Percentiles rank a stretch among this genome's conserved stretches.
Conservation (phyloP, 2,329 filamentous ascomycete species). For the Cercospora sesami region DNA sequence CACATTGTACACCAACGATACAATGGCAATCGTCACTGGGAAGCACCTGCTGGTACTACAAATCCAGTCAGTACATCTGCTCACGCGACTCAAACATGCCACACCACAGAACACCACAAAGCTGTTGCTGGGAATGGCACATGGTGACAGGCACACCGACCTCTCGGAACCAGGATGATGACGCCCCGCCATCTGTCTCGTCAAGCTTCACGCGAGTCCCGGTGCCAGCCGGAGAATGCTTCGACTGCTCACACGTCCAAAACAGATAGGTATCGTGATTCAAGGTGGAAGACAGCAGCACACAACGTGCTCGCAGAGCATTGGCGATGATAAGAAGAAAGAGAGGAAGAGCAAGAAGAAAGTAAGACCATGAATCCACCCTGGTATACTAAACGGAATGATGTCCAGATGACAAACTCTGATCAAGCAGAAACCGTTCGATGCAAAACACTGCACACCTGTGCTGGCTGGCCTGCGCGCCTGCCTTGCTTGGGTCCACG, state of each 20-base stretch:
- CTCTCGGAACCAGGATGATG: conserved; percentile 9
- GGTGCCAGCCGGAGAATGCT: conserved; percentile 1
- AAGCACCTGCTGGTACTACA: conserved; percentile 19
- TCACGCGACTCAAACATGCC: neutral
- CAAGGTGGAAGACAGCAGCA: neutral
- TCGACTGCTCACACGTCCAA: neutral
- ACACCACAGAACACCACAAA: neutral
- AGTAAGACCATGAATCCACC: neutral
- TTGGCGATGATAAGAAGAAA: neutral
- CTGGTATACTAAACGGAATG: neutral
- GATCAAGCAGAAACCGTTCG: neutral
- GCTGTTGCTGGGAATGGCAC: neutral
- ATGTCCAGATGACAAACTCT: conserved; percentile 7
- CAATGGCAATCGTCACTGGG: conserved; percentile 26
- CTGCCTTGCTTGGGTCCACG: neutral
- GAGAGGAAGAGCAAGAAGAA: neutral
- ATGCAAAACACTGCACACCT: neutral
- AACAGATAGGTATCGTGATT: neutral
- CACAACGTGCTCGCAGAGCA: neutral
- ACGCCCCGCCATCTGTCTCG: conserved; percentile 10
- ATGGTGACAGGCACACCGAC: conserved; percentile 1
- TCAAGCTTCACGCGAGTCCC: conserved; percentile 10
- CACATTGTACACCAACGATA: conserved; percentile 31
- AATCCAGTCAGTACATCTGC: neutral
- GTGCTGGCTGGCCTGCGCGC: neutral